Evolutionary conservation across 129 eudicot genomes (phyloP).

Genomic region (Sambucus nigra): DNA sequence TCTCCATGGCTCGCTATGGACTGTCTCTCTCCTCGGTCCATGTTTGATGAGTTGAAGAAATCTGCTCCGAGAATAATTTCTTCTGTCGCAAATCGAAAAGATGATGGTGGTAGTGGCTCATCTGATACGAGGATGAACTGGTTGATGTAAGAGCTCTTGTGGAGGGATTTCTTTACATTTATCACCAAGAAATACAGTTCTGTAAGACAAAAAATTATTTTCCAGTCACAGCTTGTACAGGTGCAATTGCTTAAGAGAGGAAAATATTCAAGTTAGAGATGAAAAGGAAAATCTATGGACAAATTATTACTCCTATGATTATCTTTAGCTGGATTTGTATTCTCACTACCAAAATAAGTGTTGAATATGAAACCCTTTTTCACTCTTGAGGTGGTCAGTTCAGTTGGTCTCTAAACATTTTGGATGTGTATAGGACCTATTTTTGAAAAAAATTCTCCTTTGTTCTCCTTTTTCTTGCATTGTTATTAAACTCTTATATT

Average conservation of each 20-base stretch:
- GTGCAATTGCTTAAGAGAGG: conserved; percentile 47
- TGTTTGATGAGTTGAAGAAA: conserved; percentile 88
- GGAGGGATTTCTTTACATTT: conserved; percentile 94
- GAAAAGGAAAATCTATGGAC: too few relatives aligned
- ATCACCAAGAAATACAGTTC: conserved; percentile 80
- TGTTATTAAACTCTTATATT: not conserved
- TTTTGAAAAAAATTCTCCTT: not conserved
- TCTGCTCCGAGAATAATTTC: conserved; percentile 76
- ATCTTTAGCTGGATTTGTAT: not conserved
- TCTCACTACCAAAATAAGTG: not conserved
- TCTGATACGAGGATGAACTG: too few relatives aligned
- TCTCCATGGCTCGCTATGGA: conserved; percentile 98
- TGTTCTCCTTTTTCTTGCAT: not conserved
- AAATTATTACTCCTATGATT: not conserved
- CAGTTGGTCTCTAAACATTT: not conserved
- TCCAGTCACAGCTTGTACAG: conserved; percentile 78
- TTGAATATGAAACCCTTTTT: conserved; percentile 1
- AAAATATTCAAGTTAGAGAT: too few relatives aligned
- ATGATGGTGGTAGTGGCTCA: conserved; percentile 43
- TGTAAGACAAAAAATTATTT: conserved; percentile 49
- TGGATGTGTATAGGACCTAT: not conserved
- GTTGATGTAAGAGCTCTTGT: too few relatives aligned
- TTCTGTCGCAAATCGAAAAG: conserved; percentile 46
- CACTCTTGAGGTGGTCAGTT: not conserved
- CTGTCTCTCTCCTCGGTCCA: conserved; percentile 82